A percentile compares a stretch with the other conserved stretches of the same genome.
Evolutionary conservation across 2,329 filamentous ascomycete species (phyloP).

Genomic region (Blastomyces percursus): DNA sequence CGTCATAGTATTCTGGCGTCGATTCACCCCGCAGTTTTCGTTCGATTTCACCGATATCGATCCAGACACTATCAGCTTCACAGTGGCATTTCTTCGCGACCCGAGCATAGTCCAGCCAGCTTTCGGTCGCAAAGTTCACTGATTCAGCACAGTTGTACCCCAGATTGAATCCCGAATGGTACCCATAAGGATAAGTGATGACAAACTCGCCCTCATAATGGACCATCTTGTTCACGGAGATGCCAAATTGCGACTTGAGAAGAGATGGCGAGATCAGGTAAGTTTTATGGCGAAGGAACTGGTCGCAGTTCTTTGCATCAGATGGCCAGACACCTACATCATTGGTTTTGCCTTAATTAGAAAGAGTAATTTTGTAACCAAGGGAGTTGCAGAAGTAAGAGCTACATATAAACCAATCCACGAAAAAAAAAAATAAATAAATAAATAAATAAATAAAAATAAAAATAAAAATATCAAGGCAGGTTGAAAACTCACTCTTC

Average conservation of each 20-base stretch:
- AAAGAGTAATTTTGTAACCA: background rate
- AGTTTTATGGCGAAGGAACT: conserved; percentile 94
- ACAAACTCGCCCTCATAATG: conserved; percentile 97
- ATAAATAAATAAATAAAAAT: no score
- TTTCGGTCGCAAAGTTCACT: conserved; percentile 93
- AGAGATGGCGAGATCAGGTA: conserved; percentile 90
- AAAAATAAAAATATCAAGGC: no score
- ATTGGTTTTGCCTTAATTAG: background rate
- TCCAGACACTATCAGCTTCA: conserved; percentile 95
- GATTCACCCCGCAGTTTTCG: conserved; percentile 80
- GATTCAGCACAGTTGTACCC: conserved; percentile 99
- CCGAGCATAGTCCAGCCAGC: conserved; percentile 89
- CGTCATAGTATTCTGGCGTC: conserved; percentile 41
- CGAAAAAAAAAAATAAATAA: background rate
- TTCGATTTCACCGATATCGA: conserved; percentile 92
- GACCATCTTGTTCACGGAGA: conserved; percentile 90
- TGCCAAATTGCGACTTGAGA: conserved; percentile 76
- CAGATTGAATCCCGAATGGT: conserved; percentile 95
- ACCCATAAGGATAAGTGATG: conserved; percentile 96
- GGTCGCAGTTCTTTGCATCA: conserved; percentile 88
- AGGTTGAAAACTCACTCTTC: conserved; percentile 47
- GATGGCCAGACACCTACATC: conserved; percentile 64
- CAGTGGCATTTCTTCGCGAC: conserved; percentile 97
- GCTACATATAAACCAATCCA: background rate
- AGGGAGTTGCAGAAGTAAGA: background rate